Conservation (phyloP, 2,329 filamentous ascomycete genomes). For the Botrytis fragariae region DNA sequence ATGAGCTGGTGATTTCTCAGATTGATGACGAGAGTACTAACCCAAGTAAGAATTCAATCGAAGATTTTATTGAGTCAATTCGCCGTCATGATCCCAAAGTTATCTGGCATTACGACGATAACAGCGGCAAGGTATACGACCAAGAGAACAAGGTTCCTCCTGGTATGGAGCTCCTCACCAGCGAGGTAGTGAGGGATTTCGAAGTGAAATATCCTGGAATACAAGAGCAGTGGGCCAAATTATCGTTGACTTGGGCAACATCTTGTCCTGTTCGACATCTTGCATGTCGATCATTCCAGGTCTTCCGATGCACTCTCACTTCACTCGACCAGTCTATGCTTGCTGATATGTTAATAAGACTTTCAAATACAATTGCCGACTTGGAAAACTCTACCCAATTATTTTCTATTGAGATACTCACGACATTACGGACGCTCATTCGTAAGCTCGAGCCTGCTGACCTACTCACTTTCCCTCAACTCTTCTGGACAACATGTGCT, state of each 20-base stretch:
- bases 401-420: conserved; percentile 97
- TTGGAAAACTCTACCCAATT: conserved; percentile 92
- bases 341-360: conserved; percentile 89
- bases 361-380: conserved; percentile 96
- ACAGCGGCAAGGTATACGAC: conserved; percentile 72
- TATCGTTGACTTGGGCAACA: conserved; percentile 92
- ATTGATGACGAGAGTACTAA: conserved; percentile 67
- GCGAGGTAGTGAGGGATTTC: conserved; percentile 81
- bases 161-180: conserved; percentile 82
- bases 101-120: conserved; percentile 93
- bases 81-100: conserved; percentile 80
- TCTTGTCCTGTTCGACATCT: conserved; percentile 93
- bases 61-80: conserved; percentile 83
- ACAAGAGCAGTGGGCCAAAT: conserved; percentile 85
- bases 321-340: conserved; percentile 91
- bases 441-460: conserved; percentile 76
- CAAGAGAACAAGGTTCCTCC: conserved; percentile 77
- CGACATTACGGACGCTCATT: conserved; percentile 89
- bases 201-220: conserved; percentile 80
- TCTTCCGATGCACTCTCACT: conserved; percentile 91
- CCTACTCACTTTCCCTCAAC: conserved; percentile 83
- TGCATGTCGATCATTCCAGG: conserved; percentile 94
- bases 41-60: conserved; percentile 69
- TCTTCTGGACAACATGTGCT: conserved; percentile 97
- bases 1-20: conserved; percentile 81